phyloP scores from a whole-genome alignment of 1,284 basidiomycete genomes.

The Leccinum pachyderme region DNA sequence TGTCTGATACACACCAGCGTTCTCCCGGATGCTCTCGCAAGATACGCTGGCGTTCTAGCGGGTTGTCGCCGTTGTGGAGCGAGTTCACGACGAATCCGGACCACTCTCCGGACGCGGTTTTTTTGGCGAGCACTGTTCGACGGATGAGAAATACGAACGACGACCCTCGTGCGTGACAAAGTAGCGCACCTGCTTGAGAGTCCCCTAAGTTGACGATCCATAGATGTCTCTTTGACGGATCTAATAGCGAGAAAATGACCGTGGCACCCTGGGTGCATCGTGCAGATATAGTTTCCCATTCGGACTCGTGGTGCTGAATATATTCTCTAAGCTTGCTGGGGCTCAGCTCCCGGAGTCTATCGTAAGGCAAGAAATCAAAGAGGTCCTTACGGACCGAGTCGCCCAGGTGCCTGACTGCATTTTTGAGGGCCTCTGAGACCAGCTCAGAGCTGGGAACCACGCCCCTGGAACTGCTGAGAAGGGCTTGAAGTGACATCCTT shows the following conservation, averaged over 20 bases:
- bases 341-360: conserved; percentile 28
- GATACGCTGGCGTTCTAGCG: conserved; percentile 47
- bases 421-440: conserved; percentile 44
- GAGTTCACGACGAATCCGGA: conserved; percentile 43
- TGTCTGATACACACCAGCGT: conserved; percentile 44
- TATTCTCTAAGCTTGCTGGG: conserved; percentile 25
- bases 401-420: conserved; percentile 42
- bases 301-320: conserved; percentile 23
- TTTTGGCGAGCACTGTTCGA: conserved; percentile 47
- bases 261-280: conserved; percentile 64
- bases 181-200: conserved; percentile 54
- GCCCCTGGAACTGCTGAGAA: conserved; percentile 33
- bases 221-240: conserved; percentile 49
- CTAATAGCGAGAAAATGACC: conserved; percentile 53
- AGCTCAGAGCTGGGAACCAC: conserved; percentile 35
- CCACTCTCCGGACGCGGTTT: conserved; percentile 40
- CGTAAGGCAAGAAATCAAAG: conserved; percentile 42
- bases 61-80: conserved; percentile 57
- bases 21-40: conserved; percentile 56
- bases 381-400: conserved; percentile 45
- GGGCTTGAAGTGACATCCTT: conserved; percentile 39
- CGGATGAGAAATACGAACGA: conserved; percentile 12
- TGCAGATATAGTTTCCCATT: conserved; percentile 34
- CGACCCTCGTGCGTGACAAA: neutral
- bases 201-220: conserved; percentile 71